A percentile compares a stretch with the other conserved stretches of the same genome.
phyloP scores from a whole-genome alignment of 78 protist species.

The Mastigamoeba balamuthi region DNA sequence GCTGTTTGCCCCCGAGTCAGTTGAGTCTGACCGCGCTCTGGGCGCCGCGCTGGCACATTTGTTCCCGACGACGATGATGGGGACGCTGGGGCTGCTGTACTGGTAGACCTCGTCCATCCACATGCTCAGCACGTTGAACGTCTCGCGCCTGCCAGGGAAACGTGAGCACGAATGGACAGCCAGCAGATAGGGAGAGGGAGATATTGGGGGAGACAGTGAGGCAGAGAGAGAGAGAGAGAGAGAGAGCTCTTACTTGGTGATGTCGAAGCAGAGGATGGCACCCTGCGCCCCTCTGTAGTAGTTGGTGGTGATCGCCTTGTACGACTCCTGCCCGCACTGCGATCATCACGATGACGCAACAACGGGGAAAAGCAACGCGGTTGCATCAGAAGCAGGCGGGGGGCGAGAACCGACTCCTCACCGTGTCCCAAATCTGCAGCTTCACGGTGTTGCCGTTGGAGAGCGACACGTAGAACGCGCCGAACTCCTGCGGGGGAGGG shows the following conservation, averaged over 20 bases:
- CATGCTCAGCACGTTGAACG: conserved; percentile 71
- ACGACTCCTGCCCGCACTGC: conserved; percentile 81
- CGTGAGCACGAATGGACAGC: too few relatives aligned
- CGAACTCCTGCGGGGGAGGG: too few relatives aligned
- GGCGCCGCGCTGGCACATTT: too few relatives aligned
- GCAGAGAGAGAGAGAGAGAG: too few relatives aligned
- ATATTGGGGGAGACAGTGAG: too few relatives aligned
- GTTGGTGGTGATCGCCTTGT: conserved; percentile 84
- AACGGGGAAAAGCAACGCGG: too few relatives aligned
- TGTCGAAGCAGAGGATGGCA: neutral
- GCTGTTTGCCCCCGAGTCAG: too few relatives aligned
- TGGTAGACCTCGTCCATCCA: conserved; percentile 60
- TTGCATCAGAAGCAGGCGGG: too few relatives aligned
- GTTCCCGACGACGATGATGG: conserved; percentile 85
- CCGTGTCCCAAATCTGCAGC: conserved; percentile 92
- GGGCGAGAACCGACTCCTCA: too few relatives aligned
- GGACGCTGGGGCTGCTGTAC: conserved; percentile 56
- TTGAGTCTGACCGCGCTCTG: too few relatives aligned
- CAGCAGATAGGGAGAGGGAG: too few relatives aligned
- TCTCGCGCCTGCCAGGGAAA: too few relatives aligned
- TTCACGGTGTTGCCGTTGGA: conserved; percentile 72
- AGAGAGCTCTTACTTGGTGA: neutral
- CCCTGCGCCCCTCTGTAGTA: conserved; percentile 84
- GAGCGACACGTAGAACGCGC: conserved; percentile 68
- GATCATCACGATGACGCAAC: neutral